These are phyloP conservation scores for Calvatia gigantea DNA, from an alignment of 768 basidiomycete species.

Conservation along the genomic window DNA sequence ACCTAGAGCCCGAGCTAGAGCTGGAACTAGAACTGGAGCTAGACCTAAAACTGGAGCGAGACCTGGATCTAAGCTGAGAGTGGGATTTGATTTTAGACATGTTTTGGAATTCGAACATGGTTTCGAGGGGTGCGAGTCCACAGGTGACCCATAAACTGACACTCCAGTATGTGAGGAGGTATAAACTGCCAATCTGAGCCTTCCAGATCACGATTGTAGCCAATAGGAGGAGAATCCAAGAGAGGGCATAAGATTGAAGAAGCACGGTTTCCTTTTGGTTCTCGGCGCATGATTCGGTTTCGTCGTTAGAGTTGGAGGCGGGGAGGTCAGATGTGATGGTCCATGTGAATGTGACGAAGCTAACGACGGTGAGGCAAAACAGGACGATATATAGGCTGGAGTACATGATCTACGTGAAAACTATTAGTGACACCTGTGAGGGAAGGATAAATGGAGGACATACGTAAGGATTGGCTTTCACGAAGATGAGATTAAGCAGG, in stretches of 20 bases:
- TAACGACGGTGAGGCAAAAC: conserved; percentile 37
- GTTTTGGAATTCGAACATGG: conserved; percentile 24
- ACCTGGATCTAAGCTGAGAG: background rate
- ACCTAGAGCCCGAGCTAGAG: no score
- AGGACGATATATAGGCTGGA: conserved; percentile 49
- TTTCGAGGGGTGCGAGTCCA: conserved; percentile 17
- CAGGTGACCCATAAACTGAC: conserved; percentile 18
- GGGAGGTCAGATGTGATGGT: conserved; percentile 27
- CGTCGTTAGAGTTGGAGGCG: conserved; percentile 16
- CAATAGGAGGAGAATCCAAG: conserved; percentile 52
- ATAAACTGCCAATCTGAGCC: conserved; percentile 47
- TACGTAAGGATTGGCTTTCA: conserved; percentile 62
- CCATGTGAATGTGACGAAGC: conserved; percentile 43
- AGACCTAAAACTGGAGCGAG: background rate
- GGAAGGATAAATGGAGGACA: conserved; percentile 22
- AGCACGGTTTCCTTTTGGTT: conserved; percentile 47
- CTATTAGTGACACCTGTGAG: background rate
- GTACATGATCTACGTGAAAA: conserved; percentile 17
- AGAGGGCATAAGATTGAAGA: conserved; percentile 49
- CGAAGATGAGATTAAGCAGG: conserved; percentile 43
- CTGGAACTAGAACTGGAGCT: background rate
- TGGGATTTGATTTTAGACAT: conserved; percentile 5
- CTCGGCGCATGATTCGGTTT: conserved; percentile 16
- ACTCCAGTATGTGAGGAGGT: conserved; percentile 56
- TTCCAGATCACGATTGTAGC: conserved; percentile 42